Evolutionary conservation across 192 early-diverging fungal genomes (phyloP), one percentile per base, ranked within the genome.

Genomic region (Lobosporangium transversale): DNA sequence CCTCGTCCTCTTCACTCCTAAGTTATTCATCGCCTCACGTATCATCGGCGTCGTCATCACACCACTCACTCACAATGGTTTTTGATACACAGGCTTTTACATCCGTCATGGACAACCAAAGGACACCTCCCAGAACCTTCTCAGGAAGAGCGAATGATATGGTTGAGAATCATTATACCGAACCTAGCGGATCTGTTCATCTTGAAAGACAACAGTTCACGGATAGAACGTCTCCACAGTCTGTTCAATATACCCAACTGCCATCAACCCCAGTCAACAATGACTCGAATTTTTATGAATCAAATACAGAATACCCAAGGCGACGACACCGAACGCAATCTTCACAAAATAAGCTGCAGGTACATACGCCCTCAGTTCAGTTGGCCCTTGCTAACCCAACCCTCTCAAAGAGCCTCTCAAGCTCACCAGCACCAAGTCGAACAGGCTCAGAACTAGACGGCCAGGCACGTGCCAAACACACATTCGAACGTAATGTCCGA

Each of bases 351-450:
- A 61, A 36, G n/a, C 56, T 59, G 8, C 50, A 35, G 42, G 40
- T 35, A 14, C 57, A 49, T 31, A 44, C 70, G 0, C 70, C 70
- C 7, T 75, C 70, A 21, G 70, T 75, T 5, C 70, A 66, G 42
- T 50, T 75, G 11, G 70, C 70, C 26, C 70, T 75, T n/a, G 70
- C 70, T 15, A 48, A 75, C 57, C 70, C 70, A 23, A 53, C 57
- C 9, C 45, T 75, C 10, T 60, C 70, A 0, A 75, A 75, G 26
- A 75, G 70, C 27, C 54, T 75, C 11, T 75, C 62, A 10, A 60
- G 56, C 23, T 75, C 70, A 37, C 70, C 70, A n/a, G 56, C 45
- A 32, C 57, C 70, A 1, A 60, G 48, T 33, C 62, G 62, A 24
- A 21, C 43, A 9, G 62, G 57, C 27, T 53, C 57, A 9, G 62